Evolutionary conservation across 2,329 filamentous ascomycete genomes (phyloP), one percentile per base, ranked within the genome.

Genomic region (Capronia epimyces): DNA sequence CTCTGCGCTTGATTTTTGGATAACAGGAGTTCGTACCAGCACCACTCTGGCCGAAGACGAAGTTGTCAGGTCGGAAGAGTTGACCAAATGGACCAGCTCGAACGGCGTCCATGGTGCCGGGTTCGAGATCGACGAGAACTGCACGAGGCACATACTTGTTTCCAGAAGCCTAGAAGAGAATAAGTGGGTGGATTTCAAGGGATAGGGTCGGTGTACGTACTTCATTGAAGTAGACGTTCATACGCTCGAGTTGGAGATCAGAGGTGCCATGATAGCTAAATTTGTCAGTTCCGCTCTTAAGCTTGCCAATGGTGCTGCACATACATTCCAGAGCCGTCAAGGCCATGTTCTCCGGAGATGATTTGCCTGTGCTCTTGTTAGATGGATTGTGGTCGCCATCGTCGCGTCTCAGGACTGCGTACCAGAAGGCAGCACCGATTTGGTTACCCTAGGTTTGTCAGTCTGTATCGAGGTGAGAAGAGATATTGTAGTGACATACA

Each of bases 341-440:
- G 89, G 69, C 93, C 93, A 75, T 98, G 93, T 82, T 89, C 86
- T 75, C 84, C 83, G 69, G 86, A 88, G 71, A 89, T 89, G 68
- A 79, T 86, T 75, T 89, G 86, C 86, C 81, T 84, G 57, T 58
- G 55, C 49, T 31, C 44, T 52, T 59, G 67, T 79, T 65, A 80
- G 72, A 65, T 48, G 49, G 45, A 43, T 34, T 16, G 29, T 21
- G 43, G 37, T 39, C 21, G 34, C 46, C 20, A 37, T 59, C 55
- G 24, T 46, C 29, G 57, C 50, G 49, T 56, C 24, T 49, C 2
- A 36, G 29, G 27, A 45, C 27, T 62, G 78, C 82, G 64, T 76
- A 88, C 86, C 93, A 98, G 83, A 98, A 98, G 77, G 93, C 93
- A 81, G 93, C 93, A 91, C 93, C 93, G 67, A 97, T 95, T 88